Percentiles rank a stretch among this genome's conserved stretches.
Evolutionary conservation across 2,329 filamentous ascomycete species (phyloP).

Genomic region (Colletotrichum spinosum): DNA sequence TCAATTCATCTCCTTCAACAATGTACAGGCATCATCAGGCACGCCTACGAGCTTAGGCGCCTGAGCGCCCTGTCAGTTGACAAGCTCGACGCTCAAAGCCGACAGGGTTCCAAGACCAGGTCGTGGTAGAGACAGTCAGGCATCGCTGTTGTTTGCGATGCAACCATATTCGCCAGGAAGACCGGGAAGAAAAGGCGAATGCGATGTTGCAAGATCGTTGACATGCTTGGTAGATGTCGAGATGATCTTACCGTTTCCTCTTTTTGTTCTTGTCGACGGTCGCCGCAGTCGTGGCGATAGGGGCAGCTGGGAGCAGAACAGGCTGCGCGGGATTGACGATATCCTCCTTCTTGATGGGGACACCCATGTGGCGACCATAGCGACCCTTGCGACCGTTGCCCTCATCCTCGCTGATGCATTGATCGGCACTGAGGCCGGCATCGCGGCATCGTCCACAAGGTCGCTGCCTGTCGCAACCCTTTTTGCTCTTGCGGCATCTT

Average conservation of each 20-base stretch:
- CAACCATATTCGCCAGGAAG: not conserved
- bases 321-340: constrained; percentile 50
- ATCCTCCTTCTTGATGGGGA: constrained; percentile 71
- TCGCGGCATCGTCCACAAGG: constrained; percentile 96
- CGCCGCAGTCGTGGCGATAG: constrained; percentile 51
- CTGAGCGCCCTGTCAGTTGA: not conserved
- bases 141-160: no score
- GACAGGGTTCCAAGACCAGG: constrained; percentile 1
- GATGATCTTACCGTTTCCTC: constrained; percentile 64
- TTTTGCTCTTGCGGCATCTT: constrained; percentile 99
- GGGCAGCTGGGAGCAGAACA: constrained; percentile 57
- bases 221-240: not conserved
- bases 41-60: no score
- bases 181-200: not conserved
- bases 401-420: constrained; percentile 97
- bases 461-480: constrained; percentile 96
- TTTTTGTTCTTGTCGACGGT: constrained; percentile 70
- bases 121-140: constrained; percentile 21
- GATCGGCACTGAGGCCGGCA: constrained; percentile 91
- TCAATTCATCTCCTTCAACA: no score
- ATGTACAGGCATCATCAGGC: no score
- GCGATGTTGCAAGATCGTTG: not conserved
- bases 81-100: constrained; percentile 16
- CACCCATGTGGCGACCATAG: constrained; percentile 80
- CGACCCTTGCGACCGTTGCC: constrained; percentile 96